phyloP scores from a whole-genome alignment of 768 basidiomycete genomes.

The Phaeotremella skinneri region DNA sequence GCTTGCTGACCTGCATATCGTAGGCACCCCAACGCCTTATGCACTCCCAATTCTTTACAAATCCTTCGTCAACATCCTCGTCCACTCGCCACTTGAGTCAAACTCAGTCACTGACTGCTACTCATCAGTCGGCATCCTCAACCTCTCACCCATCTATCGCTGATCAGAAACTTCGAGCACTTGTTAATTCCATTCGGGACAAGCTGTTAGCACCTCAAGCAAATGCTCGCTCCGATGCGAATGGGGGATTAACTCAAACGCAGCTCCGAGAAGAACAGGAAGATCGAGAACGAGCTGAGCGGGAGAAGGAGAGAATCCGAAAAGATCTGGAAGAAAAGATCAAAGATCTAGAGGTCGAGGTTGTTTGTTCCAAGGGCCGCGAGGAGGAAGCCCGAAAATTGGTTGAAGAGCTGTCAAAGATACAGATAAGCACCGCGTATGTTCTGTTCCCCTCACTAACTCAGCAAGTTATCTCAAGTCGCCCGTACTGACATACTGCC shows the following conservation, averaged over 20 bases:
- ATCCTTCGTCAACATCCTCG: constrained; percentile 5
- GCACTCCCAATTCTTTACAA: constrained; percentile 44
- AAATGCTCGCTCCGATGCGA: not conserved
- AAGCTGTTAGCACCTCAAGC: constrained; percentile 17
- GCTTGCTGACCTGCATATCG: not conserved
- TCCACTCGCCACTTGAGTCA: constrained; percentile 2
- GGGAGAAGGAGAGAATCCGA: constrained; percentile 30
- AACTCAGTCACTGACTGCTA: constrained; percentile 9
- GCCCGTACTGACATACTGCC: not conserved
- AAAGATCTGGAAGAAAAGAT: constrained; percentile 42
- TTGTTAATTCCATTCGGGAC: constrained; percentile 33
- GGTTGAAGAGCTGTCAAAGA: constrained; percentile 34
- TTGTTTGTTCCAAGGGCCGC: constrained; percentile 31
- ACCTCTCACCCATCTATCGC: constrained; percentile 47
- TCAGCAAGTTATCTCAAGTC: not conserved
- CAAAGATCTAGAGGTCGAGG: constrained; percentile 45
- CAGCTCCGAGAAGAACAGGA: constrained; percentile 30
- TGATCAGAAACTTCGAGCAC: constrained; percentile 32
- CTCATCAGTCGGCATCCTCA: constrained; percentile 35
- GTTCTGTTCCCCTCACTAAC: constrained; percentile 3
- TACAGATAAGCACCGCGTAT: constrained; percentile 14
- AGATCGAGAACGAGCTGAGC: constrained; percentile 30
- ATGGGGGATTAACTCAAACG: not conserved
- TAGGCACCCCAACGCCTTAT: constrained; percentile 41
- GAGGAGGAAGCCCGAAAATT: constrained; percentile 41